phyloP scores from a whole-genome alignment of 139 green algal genomes.

The Monoraphidium neglectum region DNA sequence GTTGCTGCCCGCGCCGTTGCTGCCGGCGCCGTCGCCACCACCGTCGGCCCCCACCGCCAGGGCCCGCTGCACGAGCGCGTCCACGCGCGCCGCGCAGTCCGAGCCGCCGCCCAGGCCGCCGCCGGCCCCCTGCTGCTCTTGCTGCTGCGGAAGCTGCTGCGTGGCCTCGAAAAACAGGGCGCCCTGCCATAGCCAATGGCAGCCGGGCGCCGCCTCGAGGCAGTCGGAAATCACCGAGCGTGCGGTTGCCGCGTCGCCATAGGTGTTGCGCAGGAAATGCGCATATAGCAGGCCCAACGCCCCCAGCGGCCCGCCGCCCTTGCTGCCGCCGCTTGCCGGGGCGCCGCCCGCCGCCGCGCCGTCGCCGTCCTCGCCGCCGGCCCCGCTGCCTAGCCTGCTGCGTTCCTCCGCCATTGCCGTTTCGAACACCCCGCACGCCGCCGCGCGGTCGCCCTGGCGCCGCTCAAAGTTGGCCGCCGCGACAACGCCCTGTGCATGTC shows the following conservation, averaged over 20 bases:
- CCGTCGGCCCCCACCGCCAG: neutral
- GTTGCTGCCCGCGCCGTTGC: neutral
- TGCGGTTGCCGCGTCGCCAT: constrained; percentile 31
- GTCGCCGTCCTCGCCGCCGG: constrained; percentile 2
- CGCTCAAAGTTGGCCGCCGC: constrained; percentile 73
- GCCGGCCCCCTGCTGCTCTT: constrained; percentile 7
- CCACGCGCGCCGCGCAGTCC: neutral
- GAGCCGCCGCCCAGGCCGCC: neutral
- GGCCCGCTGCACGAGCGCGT: neutral
- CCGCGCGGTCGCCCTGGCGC: constrained; percentile 50
- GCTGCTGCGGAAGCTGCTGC: neutral
- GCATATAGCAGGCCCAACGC: constrained; percentile 68
- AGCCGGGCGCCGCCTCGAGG: constrained; percentile 35
- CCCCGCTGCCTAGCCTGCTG: neutral
- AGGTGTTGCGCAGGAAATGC: constrained; percentile 54
- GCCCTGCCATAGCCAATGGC: constrained; percentile 64
- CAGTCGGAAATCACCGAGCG: constrained; percentile 53
- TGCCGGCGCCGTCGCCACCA: neutral
- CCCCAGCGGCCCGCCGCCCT: constrained; percentile 19
- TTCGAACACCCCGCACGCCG: constrained; percentile 52
- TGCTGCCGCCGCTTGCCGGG: constrained; percentile 24
- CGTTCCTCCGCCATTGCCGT: constrained; percentile 46
- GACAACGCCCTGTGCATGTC: constrained; percentile 47
- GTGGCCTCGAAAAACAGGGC: constrained; percentile 69
- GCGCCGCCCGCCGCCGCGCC: neutral